Base-by-base conservation (phyloP, 1,139 yeast genomes). In the Kluyveromyces sp. region DNA sequence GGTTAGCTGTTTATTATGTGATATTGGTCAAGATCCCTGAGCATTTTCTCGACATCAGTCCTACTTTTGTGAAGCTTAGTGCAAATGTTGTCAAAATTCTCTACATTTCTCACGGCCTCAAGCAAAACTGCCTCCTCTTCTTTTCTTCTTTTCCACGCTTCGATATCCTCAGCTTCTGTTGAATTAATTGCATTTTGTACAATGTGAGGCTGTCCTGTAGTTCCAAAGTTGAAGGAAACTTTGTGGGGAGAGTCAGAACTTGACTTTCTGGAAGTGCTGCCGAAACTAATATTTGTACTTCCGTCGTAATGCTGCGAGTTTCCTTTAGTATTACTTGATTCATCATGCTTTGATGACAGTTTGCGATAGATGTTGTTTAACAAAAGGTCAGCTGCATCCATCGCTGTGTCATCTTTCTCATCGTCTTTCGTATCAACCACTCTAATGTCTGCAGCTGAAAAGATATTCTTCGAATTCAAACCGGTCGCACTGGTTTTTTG, bases 11-110 rank as follows among this genome's bases (percentile, higher is more conserved):
- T 64, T 1, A 68, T 57, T 8, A 66, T 50, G 41, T 59, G 64
- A 40, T 61, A 66, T 8, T 66, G 65, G 0, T 70, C 69, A 7
- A 67, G 48, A 28, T 49, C 68, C 51, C 68, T 68, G 13, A 81
- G 54, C 54, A 79, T 53, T 6, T 57, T 53, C 50, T 77, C 81
- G 1, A 83, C 75, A 33, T 81, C 83, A 18, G 60, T 60, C 42
- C 80, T 68, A 15, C 84, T 71, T 56, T 72, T 71, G 43, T 74
- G 76, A 49, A 83, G 63, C 51, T 79, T 83, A 0, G 89, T 83
- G 54, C 89, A 81, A 2, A 86, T 79, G 7, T 81, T 74, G 57
- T 86, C 95, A 51, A 82, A 74, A 54, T 77, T 78, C 47, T 78
- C 82, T 26, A 77, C 76, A 20, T 77, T 77, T 48, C 72, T 74